Evolutionary conservation across 306 rosid species (phyloP).

Genomic region (Coriaria nepalensis): DNA sequence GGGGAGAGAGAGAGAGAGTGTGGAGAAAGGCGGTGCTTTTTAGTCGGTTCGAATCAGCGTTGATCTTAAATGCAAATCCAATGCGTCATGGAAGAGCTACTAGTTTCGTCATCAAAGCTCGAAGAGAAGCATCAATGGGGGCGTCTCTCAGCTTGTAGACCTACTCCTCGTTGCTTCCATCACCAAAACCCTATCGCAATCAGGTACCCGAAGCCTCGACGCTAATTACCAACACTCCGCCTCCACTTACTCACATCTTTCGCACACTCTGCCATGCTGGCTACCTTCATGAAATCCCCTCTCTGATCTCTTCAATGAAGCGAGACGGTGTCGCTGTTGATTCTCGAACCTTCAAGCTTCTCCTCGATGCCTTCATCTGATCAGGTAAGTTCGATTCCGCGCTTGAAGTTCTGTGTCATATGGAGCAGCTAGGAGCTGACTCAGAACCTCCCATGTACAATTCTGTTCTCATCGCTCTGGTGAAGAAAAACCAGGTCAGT

Average conservation of each 20-base stretch:
- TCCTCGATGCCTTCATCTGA: constrained; percentile 40
- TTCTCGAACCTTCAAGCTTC: constrained; percentile 37
- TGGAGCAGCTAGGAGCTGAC: constrained; percentile 27
- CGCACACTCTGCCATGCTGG: constrained; percentile 30
- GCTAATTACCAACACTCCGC: constrained; percentile 22
- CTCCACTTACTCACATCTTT: constrained; percentile 37
- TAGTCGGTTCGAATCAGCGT: too few species aligned
- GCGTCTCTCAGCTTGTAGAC: constrained; percentile 28
- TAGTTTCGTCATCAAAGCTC: constrained; percentile 11
- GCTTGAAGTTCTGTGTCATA: constrained; percentile 36
- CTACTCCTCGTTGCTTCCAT: constrained; percentile 48
- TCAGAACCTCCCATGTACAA: constrained; percentile 29
- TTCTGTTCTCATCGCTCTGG: constrained; percentile 43
- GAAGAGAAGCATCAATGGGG: not conserved
- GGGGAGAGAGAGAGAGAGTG: too few species aligned
- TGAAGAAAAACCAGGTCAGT: constrained; percentile 40
- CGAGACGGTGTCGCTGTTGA: constrained; percentile 32
- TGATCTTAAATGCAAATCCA: constrained; percentile 5
- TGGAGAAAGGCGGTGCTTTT: too few species aligned
- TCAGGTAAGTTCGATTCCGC: constrained; percentile 37
- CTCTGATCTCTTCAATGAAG: constrained; percentile 34
- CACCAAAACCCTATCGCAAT: constrained; percentile 37
- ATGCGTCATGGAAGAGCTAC: constrained; percentile 34
- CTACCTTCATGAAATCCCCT: constrained; percentile 33
- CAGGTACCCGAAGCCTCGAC: constrained; percentile 41